A percentile compares a stretch with the other conserved stretches of the same genome.
Evolutionary conservation across 345 rosid species (phyloP).

Genomic region (Geranium rotundifolium): DNA sequence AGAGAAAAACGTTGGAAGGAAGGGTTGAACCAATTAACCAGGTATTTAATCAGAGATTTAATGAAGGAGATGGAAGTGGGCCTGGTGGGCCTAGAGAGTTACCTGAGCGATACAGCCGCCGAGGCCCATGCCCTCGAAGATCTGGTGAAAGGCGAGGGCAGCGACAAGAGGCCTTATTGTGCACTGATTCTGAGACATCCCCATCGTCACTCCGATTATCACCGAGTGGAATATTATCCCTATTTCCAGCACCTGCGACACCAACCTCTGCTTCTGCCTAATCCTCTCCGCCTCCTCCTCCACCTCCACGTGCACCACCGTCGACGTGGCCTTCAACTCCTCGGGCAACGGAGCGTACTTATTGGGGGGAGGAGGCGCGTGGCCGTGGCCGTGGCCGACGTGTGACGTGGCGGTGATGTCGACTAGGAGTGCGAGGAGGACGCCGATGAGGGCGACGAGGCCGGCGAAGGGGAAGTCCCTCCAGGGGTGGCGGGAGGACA

Average conservation of each 20-base stretch:
- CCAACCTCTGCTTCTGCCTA: slow-evolving; percentile 68
- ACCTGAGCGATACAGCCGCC: slow-evolving; percentile 99
- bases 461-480: slow-evolving; percentile 85
- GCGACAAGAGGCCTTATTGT: slow-evolving; percentile 80
- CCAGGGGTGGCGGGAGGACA: slow-evolving; percentile 77
- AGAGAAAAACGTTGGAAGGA: no score
- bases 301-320: slow-evolving; percentile 19
- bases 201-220: slow-evolving; percentile 89
- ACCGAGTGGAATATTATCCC: slow-evolving; percentile 94
- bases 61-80: not conserved
- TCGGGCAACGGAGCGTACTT: not conserved
- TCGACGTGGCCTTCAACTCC: slow-evolving; percentile 21
- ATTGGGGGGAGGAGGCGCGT: slow-evolving; percentile 2
- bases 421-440: slow-evolving; percentile 54
- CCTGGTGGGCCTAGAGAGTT: not conserved
- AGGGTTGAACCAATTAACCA: no score
- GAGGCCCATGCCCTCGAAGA: slow-evolving; percentile 92
- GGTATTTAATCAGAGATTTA: not conserved
- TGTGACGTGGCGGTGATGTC: slow-evolving; percentile 82
- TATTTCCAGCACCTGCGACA: slow-evolving; percentile 84
- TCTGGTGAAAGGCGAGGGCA: slow-evolving; percentile 87
- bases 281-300: slow-evolving; percentile 25
- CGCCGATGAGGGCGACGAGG: slow-evolving; percentile 58
- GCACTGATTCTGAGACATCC: slow-evolving; percentile 91
- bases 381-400: slow-evolving; percentile 42